phyloP scores from a whole-genome alignment of 768 basidiomycete genomes.

The Tubosaeta brunneosetosa region DNA sequence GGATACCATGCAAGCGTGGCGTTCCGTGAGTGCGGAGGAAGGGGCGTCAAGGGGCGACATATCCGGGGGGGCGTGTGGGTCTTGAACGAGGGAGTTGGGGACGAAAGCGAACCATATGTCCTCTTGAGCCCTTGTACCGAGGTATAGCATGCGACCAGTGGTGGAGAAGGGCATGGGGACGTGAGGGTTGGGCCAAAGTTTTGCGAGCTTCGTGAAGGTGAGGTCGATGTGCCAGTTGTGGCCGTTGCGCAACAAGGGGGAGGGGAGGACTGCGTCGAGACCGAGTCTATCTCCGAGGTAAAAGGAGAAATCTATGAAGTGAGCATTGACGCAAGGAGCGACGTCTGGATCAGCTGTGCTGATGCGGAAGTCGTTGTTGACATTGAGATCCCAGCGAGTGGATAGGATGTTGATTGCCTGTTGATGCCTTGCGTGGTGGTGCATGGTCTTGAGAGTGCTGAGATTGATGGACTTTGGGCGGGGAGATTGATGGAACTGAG shows the following conservation, averaged over 20 bases:
- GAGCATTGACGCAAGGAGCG: not conserved
- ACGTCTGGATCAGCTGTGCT: not conserved
- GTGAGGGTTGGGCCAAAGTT: not conserved
- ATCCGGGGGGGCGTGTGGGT: not conserved
- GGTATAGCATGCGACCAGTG: not conserved
- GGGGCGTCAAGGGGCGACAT: not conserved
- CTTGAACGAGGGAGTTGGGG: not conserved
- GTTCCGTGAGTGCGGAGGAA: not conserved
- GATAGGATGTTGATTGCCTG: not conserved
- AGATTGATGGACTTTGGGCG: no score
- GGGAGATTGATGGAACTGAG: not conserved
- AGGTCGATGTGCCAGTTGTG: not conserved
- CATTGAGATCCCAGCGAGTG: not conserved
- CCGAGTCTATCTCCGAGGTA: not conserved
- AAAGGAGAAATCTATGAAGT: not conserved
- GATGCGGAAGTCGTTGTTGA: not conserved
- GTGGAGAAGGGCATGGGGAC: not conserved
- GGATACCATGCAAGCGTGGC: not conserved
- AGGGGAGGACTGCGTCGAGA: not conserved
- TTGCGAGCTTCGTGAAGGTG: not conserved
- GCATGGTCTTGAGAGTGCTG: not conserved
- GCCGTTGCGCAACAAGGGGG: not conserved
- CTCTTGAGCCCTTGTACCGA: not conserved
- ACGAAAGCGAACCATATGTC: not conserved
- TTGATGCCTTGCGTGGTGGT: no score